Conservation (phyloP, 352 stramenopile genomes). For the Peronospora farinosa region DNA sequence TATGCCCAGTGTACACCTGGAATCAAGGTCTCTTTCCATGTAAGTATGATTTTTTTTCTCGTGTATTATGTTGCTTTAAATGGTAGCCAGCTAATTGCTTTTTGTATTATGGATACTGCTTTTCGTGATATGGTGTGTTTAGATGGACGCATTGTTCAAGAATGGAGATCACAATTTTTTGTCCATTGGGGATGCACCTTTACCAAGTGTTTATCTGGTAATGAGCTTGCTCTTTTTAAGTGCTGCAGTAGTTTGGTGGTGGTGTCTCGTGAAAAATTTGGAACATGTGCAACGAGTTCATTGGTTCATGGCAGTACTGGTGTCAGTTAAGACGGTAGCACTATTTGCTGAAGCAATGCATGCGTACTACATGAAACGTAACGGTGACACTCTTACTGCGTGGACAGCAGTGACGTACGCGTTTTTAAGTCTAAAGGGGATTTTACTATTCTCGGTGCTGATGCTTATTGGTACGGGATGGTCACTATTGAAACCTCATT, state of each 20-base stretch:
- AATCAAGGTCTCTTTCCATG: conserved; percentile 85
- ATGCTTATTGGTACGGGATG: conserved; percentile 96
- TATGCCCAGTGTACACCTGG: conserved; percentile 73
- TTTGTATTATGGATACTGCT: no score
- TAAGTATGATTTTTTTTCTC: conserved; percentile 18
- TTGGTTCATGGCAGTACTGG: conserved; percentile 91
- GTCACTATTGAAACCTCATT: conserved; percentile 94
- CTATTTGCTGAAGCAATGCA: conserved; percentile 93
- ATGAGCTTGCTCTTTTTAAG: conserved; percentile 70
- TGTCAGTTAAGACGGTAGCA: conserved; percentile 89
- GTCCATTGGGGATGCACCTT: conserved; percentile 66
- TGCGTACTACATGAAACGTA: conserved; percentile 93
- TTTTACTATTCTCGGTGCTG: conserved; percentile 96
- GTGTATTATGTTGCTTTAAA: background rate
- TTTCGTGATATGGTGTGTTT: background rate
- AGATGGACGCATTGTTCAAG: conserved; percentile 80
- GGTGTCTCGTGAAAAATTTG: conserved; percentile 48
- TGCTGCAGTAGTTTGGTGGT: conserved; percentile 55
- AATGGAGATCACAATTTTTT: conserved; percentile 82
- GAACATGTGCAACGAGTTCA: conserved; percentile 84
- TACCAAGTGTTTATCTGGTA: conserved; percentile 83
- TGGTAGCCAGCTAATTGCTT: no score
- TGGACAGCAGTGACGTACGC: conserved; percentile 94
- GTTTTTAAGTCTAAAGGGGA: conserved; percentile 92
- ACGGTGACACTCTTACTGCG: conserved; percentile 88